phyloP scores from a whole-genome alignment of 2,329 filamentous ascomycete genomes.

The Aspergillus jensenii region DNA sequence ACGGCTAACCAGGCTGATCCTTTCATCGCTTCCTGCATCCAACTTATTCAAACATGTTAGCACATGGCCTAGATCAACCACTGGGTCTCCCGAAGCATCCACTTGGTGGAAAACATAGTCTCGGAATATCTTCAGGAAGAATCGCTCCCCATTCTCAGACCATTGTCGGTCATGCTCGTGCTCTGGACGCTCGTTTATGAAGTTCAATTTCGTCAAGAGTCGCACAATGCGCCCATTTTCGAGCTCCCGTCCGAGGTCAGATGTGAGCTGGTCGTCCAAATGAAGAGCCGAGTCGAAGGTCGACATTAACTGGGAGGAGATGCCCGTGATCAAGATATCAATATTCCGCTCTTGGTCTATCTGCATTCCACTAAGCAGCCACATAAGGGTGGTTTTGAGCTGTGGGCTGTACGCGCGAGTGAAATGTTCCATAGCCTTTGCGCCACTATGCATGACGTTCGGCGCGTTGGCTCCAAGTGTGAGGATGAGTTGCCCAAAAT shows the following conservation, averaged over 20 bases:
- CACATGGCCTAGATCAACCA: conserved; percentile 85
- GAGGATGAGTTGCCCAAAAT: conserved; percentile 82
- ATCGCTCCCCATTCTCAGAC: conserved; percentile 91
- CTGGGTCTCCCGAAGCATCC: conserved; percentile 77
- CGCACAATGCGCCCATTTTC: conserved; percentile 87
- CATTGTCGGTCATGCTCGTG: conserved; percentile 74
- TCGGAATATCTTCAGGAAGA: conserved; percentile 89
- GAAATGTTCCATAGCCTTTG: conserved; percentile 73
- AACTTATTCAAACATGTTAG: conserved; percentile 85
- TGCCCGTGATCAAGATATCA: conserved; percentile 74
- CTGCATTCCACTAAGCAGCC: conserved; percentile 71
- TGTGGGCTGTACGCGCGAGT: conserved; percentile 73
- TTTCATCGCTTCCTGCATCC: conserved; percentile 85
- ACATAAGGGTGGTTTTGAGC: conserved; percentile 74
- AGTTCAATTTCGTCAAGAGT: conserved; percentile 76
- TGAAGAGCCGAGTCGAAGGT: conserved; percentile 79
- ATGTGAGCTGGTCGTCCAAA: conserved; percentile 70
- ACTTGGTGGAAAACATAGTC: conserved; percentile 98
- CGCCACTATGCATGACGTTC: conserved; percentile 61
- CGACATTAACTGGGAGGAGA: conserved; percentile 73
- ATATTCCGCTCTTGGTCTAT: conserved; percentile 66
- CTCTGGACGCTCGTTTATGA: conserved; percentile 87
- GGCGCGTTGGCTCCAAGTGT: conserved; percentile 71
- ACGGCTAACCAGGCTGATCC: conserved; percentile 78
- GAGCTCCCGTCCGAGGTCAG: conserved; percentile 73